Percentiles rank a stretch among this genome's conserved stretches.
Conservation (phyloP, 1,284 basidiomycete genomes). For the Gymnopus androsaceus region DNA sequence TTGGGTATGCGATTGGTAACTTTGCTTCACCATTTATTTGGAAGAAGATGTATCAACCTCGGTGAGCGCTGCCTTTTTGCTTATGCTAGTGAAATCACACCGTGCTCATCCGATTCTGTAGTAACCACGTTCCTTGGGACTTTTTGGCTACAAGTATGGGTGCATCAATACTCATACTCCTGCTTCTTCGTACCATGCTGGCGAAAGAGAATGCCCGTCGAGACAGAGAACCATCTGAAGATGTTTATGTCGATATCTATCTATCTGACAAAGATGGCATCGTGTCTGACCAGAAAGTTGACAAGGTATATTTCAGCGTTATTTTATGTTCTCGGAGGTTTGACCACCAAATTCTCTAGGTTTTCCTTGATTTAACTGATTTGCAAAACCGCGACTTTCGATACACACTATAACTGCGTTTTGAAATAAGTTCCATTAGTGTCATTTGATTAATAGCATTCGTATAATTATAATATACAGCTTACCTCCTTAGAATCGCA, state of each 20-base stretch:
- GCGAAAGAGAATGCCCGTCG: slow-evolving; percentile 65
- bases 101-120: slow-evolving; percentile 22
- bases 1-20: slow-evolving; percentile 74
- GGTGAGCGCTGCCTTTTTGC: slow-evolving; percentile 41
- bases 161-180: slow-evolving; percentile 50
- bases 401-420: slow-evolving; percentile 49
- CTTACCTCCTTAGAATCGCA: too few species aligned
- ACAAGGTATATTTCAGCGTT: slow-evolving; percentile 47
- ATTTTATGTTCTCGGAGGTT: slow-evolving; percentile 10
- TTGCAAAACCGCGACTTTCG: slow-evolving; percentile 61
- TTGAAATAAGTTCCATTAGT: not conserved
- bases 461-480: too few species aligned
- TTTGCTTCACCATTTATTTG: slow-evolving; percentile 77
- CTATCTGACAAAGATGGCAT: slow-evolving; percentile 53
- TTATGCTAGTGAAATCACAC: not conserved
- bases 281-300: slow-evolving; percentile 55
- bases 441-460: too few species aligned
- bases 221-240: slow-evolving; percentile 53
- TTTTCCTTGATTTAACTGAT: slow-evolving; percentile 72
- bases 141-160: slow-evolving; percentile 62
- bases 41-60: slow-evolving; percentile 66
- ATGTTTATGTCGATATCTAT: slow-evolving; percentile 66
- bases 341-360: slow-evolving; percentile 31
- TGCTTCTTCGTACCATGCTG: slow-evolving; percentile 63
- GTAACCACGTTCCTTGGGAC: slow-evolving; percentile 68